A percentile compares a stretch with the other conserved stretches of the same genome.
Conservation (phyloP, 2,329 filamentous ascomycete species). For the Colletotrichum magnum region DNA sequence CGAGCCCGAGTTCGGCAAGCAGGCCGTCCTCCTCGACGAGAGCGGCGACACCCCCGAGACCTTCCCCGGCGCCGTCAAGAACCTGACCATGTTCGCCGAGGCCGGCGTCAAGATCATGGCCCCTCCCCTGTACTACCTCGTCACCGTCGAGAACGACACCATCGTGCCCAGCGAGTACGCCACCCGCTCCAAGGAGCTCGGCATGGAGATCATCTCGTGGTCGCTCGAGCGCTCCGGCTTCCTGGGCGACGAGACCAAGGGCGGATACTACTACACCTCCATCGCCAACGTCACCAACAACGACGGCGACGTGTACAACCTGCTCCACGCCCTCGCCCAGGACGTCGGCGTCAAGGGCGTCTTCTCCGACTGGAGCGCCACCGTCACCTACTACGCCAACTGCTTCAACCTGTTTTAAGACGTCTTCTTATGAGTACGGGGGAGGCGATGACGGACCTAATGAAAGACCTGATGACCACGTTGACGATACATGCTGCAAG, state of each 20-base stretch:
- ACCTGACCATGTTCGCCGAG: conserved; percentile 67
- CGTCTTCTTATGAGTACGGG: neutral
- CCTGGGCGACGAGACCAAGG: conserved; percentile 63
- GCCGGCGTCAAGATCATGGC: conserved; percentile 74
- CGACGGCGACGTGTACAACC: conserved; percentile 76
- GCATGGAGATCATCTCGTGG: conserved; percentile 78
- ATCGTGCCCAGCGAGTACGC: conserved; percentile 77
- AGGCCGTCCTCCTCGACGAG: conserved; percentile 77
- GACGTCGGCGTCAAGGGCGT: conserved; percentile 73
- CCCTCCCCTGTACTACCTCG: conserved; percentile 74
- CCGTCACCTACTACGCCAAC: conserved; percentile 79
- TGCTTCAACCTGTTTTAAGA: conserved; percentile 65
- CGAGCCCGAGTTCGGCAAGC: conserved; percentile 71
- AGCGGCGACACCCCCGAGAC: conserved; percentile 67
- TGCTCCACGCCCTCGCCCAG: conserved; percentile 75
- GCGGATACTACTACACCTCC: conserved; percentile 70
- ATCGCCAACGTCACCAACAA: conserved; percentile 68
- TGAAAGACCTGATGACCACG: conserved; percentile 7
- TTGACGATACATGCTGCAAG: neutral
- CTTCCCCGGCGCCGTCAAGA: conserved; percentile 67
- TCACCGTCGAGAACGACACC: conserved; percentile 64
- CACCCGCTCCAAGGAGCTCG: conserved; percentile 69
- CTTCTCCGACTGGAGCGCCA: conserved; percentile 79
- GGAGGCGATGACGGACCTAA: neutral
- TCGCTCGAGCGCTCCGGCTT: conserved; percentile 76